A percentile compares a stretch with the other conserved stretches of the same genome.
These are phyloP conservation scores for Dactylellina leptospora DNA, from an alignment of 2,329 filamentous ascomycete species.

Conservation along the genomic window DNA sequence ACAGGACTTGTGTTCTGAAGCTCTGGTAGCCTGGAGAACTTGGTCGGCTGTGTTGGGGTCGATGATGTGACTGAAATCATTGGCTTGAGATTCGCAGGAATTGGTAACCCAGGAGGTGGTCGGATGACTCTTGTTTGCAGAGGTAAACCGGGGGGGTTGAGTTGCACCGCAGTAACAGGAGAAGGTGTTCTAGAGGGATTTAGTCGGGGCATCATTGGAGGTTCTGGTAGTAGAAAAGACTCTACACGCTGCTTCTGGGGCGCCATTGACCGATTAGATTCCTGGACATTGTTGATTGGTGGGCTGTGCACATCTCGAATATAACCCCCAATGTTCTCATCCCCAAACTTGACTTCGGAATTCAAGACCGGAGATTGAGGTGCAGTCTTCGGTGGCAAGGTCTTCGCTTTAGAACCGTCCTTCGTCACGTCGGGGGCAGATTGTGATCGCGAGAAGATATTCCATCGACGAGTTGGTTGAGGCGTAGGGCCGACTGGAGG, in stretches of 20 bases:
- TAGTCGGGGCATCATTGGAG: slow-evolving; percentile 36
- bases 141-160: slow-evolving; percentile 14
- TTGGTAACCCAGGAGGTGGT: slow-evolving; percentile 38
- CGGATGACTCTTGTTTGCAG: slow-evolving; percentile 14
- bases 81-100: slow-evolving; percentile 31
- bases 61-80: slow-evolving; percentile 34
- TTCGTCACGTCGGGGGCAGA: slow-evolving; percentile 47
- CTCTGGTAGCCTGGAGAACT: slow-evolving; percentile 16
- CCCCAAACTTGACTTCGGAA: slow-evolving; percentile 30
- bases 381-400: slow-evolving; percentile 20
- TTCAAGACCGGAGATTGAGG: slow-evolving; percentile 32
- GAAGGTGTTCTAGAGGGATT: slow-evolving; percentile 32
- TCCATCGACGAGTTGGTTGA: slow-evolving; percentile 37
- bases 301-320: slow-evolving; percentile 35
- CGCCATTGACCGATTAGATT: background rate
- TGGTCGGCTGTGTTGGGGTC: slow-evolving; percentile 24
- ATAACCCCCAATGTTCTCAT: slow-evolving; percentile 22
- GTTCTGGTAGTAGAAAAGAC: slow-evolving; percentile 42
- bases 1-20: slow-evolving; percentile 38
- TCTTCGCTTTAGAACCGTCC: slow-evolving; percentile 8
- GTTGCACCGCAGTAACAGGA: slow-evolving; percentile 33
- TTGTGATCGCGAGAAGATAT: slow-evolving; percentile 34
- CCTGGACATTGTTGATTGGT: background rate
- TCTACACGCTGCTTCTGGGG: slow-evolving; percentile 32
- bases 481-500: slow-evolving; percentile 27